A percentile compares a stretch with the other conserved stretches of the same genome.
Evolutionary conservation across 1,284 basidiomycete species (phyloP).

Genomic region (Fomitopsis betulina): DNA sequence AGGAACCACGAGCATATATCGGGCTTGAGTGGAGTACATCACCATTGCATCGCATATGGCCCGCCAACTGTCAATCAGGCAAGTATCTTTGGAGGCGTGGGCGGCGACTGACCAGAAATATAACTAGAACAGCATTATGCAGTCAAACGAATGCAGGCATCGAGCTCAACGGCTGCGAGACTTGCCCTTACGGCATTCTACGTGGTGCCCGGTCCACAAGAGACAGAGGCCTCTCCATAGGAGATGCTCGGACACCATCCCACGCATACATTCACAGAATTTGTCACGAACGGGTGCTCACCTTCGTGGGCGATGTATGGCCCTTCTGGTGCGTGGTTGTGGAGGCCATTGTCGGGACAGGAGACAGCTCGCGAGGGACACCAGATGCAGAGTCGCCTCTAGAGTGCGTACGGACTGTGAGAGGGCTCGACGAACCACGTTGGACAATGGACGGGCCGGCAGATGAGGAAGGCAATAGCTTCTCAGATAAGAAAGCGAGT

Average conservation of each 20-base stretch:
- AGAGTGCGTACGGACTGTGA: constrained; percentile 22
- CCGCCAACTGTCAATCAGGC: background rate
- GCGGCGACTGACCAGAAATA: background rate
- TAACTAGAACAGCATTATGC: background rate
- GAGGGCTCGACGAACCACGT: constrained; percentile 19
- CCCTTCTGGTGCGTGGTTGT: constrained; percentile 25
- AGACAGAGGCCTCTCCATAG: no score
- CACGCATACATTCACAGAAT: background rate
- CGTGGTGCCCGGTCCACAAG: no score
- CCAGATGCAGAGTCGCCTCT: constrained; percentile 23
- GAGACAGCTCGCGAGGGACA: constrained; percentile 23
- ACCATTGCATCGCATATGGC: no score
- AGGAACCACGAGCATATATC: constrained; percentile 1
- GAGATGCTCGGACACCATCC: background rate
- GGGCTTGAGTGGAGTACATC: background rate
- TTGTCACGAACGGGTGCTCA: constrained; percentile 20
- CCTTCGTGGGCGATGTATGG: constrained; percentile 67
- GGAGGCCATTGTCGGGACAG: constrained; percentile 20
- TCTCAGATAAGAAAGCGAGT: constrained; percentile 30
- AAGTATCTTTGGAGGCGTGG: background rate
- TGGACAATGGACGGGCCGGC: constrained; percentile 12
- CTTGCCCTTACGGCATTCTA: no score
- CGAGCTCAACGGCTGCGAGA: no score
- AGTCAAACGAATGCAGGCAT: no score
- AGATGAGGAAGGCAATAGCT: constrained; percentile 22